A percentile compares a stretch with the other conserved stretches of the same genome.
Conservation (phyloP, 768 basidiomycete species). For the Pleurotus pulmonarius region DNA sequence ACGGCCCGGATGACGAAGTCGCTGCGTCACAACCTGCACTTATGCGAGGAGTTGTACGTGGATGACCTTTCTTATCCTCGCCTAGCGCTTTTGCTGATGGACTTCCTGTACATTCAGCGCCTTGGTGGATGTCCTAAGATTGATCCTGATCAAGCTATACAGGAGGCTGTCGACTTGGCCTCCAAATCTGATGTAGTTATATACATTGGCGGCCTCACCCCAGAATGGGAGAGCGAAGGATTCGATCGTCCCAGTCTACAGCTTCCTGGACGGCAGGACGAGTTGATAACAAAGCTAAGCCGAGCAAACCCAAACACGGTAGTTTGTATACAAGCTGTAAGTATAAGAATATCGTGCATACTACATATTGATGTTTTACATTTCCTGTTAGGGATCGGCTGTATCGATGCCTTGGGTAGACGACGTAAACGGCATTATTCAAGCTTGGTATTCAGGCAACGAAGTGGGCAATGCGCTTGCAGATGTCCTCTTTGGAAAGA, state of each 20-base stretch:
- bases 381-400: slow-evolving; percentile 43
- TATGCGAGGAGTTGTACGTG: slow-evolving; percentile 63
- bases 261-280: slow-evolving; percentile 58
- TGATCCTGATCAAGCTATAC: slow-evolving; percentile 51
- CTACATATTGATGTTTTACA: not conserved
- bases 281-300: slow-evolving; percentile 49
- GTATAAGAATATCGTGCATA: not conserved
- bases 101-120: slow-evolving; percentile 20
- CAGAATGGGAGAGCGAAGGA: slow-evolving; percentile 76
- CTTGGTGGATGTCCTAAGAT: slow-evolving; percentile 65
- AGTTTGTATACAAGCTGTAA: slow-evolving; percentile 51
- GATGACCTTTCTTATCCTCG: not conserved
- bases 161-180: slow-evolving; percentile 54
- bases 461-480: slow-evolving; percentile 3
- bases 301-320: slow-evolving; percentile 55
- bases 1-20: slow-evolving; percentile 35
- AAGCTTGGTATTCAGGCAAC: slow-evolving; percentile 3
- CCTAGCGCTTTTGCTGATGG: not conserved
- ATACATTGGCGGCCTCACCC: slow-evolving; percentile 57
- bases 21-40: slow-evolving; percentile 58
- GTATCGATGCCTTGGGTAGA: slow-evolving; percentile 74
- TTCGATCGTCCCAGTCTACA: slow-evolving; percentile 63
- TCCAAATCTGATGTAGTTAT: slow-evolving; percentile 51
- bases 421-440: slow-evolving; percentile 9
- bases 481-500: slow-evolving; percentile 1